Base-by-base conservation (phyloP, 169 alveolate genomes). In the Plasmodium sp. region DNA sequence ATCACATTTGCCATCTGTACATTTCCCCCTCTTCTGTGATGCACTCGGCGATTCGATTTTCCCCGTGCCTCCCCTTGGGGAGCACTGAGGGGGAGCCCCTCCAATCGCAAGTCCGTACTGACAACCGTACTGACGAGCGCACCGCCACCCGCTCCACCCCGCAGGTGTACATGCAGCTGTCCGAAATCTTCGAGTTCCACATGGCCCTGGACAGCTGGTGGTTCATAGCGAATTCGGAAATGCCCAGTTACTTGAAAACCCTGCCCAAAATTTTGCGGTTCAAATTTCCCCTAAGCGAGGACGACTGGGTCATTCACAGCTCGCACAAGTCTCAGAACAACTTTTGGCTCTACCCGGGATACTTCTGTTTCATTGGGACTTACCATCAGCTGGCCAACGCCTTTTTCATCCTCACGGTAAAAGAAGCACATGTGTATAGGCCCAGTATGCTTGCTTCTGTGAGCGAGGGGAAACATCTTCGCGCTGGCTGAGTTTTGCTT, bases 201-300 rank as follows among this genome's bases (percentile, higher is more conserved):
- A 95, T 96, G 95, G 96, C 95, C 6, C 96, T 96, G 51, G 97
- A 95, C 86, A 96, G 96, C 83, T 96, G 98, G 98, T 96, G 97
- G 97, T 96, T 96, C 86, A 96, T 96, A 56, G 77, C 92, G 85
- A 83, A 92, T 48, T 43, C 94, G 2, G 95, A 94, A 58, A 83
- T 96, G 95, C 97, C 98, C 10, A 92, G 43, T 18, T 95, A 62
- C 56, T 86, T 56, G 79, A 81, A 77, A 72, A 77, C 22, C 31
- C 85, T 84, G 84, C 97, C 91, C 88, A 96, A 93, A 93, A 84
- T 67, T 86, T 96, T 84, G 82, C 84, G 95, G 36, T 96, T 82
- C 95, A 96, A 82, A 94, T 96, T 81, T 92, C 96, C 84, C 51
- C 75, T 41, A 95, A 92, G 71, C 84, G 88, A 88, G 93, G 96